Evolutionary conservation across 2,329 filamentous ascomycete genomes (phyloP), one percentile per base, ranked within the genome.

Genomic region (Fusarium sp.): DNA sequence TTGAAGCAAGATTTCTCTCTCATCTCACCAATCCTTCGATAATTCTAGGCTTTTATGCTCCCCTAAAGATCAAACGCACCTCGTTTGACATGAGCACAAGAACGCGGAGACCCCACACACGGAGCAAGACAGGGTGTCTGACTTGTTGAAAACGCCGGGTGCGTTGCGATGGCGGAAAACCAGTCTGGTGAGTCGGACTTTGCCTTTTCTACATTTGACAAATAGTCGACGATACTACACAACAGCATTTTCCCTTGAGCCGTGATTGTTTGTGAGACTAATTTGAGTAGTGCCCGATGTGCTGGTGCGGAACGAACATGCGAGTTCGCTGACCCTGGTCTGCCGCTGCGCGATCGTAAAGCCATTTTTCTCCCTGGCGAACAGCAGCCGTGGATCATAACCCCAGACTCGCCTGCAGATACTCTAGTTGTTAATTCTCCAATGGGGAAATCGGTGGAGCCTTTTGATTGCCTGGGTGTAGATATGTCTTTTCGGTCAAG

Each of bases 321-420:
- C 20, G 69, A 74, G 20, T 74, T 68, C 22, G 41, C 45, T 19
- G 43, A 46, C 8, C 50, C 63, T 7, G 45, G 27, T 15, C 20
- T 74, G 6, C 72, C 72, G 7, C 71, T 74, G 8, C 69, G 71
- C 27, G 72, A 74, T 19, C 72, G 71, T 4, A 65, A 65, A 2
- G 56, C 66, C 7, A 19, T 35, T 9, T 58, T 49, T 20, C 59
- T 73, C 1, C 72, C 72, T 1, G 72, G 72, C 5, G 56, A 74
- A 37, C 72, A 73, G 30, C 62, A 66, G 5, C 71, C 72, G 4
- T 74, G 72, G 72, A 13, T 49, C 2, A 11, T 71, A 13, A 23
- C 35, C 13, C 30, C 54, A 10, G 19, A 22, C 19, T 6, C 23
- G 7, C 11, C 40, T 1, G 48, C 55, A 6, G 11, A 11, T 7